Base-by-base conservation (phyloP, 441 rosid genomes). In the Macaranga tanarius region DNA sequence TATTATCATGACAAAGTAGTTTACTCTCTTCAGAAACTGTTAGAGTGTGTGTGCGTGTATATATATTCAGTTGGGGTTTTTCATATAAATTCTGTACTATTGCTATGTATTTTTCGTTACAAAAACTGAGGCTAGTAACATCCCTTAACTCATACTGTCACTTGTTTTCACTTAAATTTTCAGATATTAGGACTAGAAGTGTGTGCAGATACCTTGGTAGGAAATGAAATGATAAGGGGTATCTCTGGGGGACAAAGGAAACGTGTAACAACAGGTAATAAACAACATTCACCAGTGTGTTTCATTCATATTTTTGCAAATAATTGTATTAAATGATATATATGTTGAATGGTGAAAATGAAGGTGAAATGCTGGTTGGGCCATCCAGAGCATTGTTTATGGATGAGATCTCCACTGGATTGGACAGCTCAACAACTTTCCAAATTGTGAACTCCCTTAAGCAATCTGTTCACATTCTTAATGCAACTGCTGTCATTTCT, bases 161-260 rank as follows among this genome's bases (percentile, higher is more conserved):
- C n/a, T n/a, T n/a, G n/a, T n/a, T n/a, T n/a, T n/a, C n/a, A n/a
- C 16, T 31, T 60, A 19, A 56, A 45, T 66, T 57, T 61, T 10
- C 80, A 92, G 97, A 64, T 92, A 74, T 71, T 92, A 73, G 97
- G 97, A 45, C 82, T 92, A 58, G 96, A 92, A 25, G 69, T 79
- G 2, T 92, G 97, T 60, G 92, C 94, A 9, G 96, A 92, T 78
- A 87, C 88, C 4, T 56, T 92, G 83, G 88, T 92, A 1, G 97
- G 97, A 0, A 85, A 90, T 79, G 90, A 87, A 64, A 89, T 90
- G 89, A n/a, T 87, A 68, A 83, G 97, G 71, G 97, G 97, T 34
- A 87, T 92, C 68, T 90, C 96, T 5, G 96, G 96, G 54, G 92
- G 92, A 59, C 95, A 34, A 89, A 92, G 20, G 95, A n/a, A n/a